Percentiles rank a stretch among this genome's conserved stretches.
Conservation (phyloP, 371 early-diverging fungal genomes). For the Haplosporangium sp. region DNA sequence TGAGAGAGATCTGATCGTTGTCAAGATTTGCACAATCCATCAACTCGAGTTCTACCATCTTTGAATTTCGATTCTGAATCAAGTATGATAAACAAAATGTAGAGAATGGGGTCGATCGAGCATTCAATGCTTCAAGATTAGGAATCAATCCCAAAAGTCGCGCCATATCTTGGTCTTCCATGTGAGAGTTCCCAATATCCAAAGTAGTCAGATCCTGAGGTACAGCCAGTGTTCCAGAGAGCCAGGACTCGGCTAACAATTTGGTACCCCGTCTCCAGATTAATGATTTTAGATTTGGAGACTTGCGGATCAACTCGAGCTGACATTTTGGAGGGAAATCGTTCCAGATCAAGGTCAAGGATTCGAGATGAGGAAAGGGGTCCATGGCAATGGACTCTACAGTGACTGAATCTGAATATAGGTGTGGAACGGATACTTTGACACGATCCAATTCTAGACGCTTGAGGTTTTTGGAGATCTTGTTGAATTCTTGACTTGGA, state of each 20-base stretch:
- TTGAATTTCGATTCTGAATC: neutral
- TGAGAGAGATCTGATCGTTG: neutral
- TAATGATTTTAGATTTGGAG: constrained; percentile 14
- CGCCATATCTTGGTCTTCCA: constrained; percentile 19
- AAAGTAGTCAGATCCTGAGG: constrained; percentile 2
- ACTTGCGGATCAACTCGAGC: constrained; percentile 18
- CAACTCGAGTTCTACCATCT: constrained; percentile 17
- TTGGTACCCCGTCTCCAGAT: constrained; percentile 17
- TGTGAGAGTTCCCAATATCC: constrained; percentile 25
- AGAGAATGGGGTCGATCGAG: constrained; percentile 20
- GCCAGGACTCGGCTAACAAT: constrained; percentile 17
- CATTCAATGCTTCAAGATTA: constrained; percentile 8
- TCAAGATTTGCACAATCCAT: constrained; percentile 8
- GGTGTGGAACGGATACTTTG: constrained; percentile 12
- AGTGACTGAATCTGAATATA: constrained; percentile 1
- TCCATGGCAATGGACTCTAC: constrained; percentile 2
- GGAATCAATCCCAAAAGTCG: constrained; percentile 13
- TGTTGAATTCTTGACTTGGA: constrained; percentile 13
- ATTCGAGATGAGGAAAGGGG: constrained; percentile 5
- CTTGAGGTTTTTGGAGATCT: constrained; percentile 8
- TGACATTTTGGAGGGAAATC: constrained; percentile 25
- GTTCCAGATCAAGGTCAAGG: constrained; percentile 30
- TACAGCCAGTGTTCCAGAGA: constrained; percentile 6
- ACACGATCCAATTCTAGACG: constrained; percentile 22
- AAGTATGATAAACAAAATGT: neutral